Base-by-base conservation (phyloP, 495 filamentous ascomycete species). In the Hyaloscypha hepaticicola region DNA sequence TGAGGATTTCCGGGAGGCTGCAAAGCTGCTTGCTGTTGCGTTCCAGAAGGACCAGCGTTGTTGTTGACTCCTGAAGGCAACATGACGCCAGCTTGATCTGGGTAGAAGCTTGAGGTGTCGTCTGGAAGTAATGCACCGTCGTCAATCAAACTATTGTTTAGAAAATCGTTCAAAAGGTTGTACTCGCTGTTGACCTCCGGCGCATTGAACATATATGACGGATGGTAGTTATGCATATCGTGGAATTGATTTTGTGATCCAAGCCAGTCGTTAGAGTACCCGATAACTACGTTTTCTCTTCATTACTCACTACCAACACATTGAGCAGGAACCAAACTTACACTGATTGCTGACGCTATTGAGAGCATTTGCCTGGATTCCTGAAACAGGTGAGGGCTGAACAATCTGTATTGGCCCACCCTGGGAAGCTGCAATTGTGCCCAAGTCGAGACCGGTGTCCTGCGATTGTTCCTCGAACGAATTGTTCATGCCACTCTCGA, bases 151-250 rank as follows among this genome's bases (percentile, higher is more conserved):
- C 88, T 93, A 67, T 86, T 93, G 74, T 88, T 93, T 66, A 98
- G 84, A 73, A 98, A 99, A 75, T 98, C 93, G 69, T 96, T 96
- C 66, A 99, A 84, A 63, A 97, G 80, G 72, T 96, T 96, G 73
- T 96, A 97, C 77, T 99, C 95, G 75, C 91, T 93, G 29, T 90
- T 92, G 65, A 96, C 90, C 75, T 99, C 95, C 63, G 91, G 91
- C 27, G 92, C 88, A 74, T 91, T 91, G 78, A 97, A 94, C 90
- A 96, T 93, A 79, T 95, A 97, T 69, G 89, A 93, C 60, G 92
- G 90, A 77, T 97, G 90, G 71, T 93, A 92, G 70, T 84, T 89
- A 77, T 97, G 92, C 88, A 96, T 96, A 73, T 96, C 93, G 78
- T 94, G 89, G 73, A 89, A 95, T 72, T 90, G 90, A 70, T 86